phyloP scores from a whole-genome alignment of 352 stramenopile genomes.

The Phytophthora lateralis region DNA sequence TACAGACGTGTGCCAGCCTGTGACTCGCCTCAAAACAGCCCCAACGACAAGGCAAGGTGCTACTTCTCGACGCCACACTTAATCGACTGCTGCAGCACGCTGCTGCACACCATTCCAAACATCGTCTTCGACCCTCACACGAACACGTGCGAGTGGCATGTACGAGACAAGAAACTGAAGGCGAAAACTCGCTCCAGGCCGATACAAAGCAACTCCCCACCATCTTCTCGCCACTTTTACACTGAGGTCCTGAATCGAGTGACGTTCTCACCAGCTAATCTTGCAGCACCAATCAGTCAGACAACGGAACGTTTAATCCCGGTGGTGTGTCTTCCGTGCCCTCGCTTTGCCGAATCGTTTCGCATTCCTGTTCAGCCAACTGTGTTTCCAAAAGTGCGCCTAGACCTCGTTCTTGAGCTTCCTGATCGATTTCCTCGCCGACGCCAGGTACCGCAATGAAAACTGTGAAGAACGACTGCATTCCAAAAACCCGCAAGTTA shows the following conservation, averaged over 20 bases:
- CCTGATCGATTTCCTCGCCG: conserved; percentile 19
- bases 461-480: conserved; percentile 1
- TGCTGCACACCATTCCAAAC: conserved; percentile 43
- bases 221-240: conserved; percentile 36
- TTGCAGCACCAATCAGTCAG: conserved; percentile 13
- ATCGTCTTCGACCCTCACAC: conserved; percentile 32
- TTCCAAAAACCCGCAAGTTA: background rate
- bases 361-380: conserved; percentile 18
- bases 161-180: background rate
- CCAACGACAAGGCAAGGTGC: conserved; percentile 12
- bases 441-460: background rate
- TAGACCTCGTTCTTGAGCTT: conserved; percentile 12
- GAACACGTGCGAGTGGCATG: conserved; percentile 36
- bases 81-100: conserved; percentile 45
- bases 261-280: conserved; percentile 30
- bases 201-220: conserved; percentile 2
- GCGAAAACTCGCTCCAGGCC: background rate
- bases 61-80: conserved; percentile 49
- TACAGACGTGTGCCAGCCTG: conserved; percentile 28
- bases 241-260: conserved; percentile 37
- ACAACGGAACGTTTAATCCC: background rate
- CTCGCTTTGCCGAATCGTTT: conserved; percentile 20
- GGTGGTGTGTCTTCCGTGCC: conserved; percentile 12
- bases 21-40: conserved; percentile 1
- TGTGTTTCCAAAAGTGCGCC: conserved; percentile 28